These are phyloP conservation scores for Magnolia sinica DNA, from an alignment of 164 flowering plant genomes.

Conservation along the genomic window DNA sequence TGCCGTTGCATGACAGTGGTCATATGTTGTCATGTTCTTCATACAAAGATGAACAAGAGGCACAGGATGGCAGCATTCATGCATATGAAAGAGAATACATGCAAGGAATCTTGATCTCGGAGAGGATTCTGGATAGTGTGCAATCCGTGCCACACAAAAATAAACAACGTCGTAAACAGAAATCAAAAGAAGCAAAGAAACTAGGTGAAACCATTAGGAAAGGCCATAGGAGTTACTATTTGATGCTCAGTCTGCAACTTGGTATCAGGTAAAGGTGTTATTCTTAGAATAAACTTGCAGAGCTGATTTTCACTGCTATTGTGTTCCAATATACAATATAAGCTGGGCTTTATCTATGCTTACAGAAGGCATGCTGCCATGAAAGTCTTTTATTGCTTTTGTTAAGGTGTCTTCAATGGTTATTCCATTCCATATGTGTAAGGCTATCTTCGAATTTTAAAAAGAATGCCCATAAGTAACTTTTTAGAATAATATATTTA, in stretches of 20 bases:
- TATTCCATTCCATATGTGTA: not conserved
- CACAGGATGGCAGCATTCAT: constrained; percentile 23
- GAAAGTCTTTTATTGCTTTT: not conserved
- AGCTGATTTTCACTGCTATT: not conserved
- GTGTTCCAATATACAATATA: not conserved
- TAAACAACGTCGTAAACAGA: constrained; percentile 33
- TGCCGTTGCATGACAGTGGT: constrained; percentile 27
- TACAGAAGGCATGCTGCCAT: not conserved
- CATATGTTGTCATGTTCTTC: constrained; percentile 21
- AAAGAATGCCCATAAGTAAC: too few relatives aligned
- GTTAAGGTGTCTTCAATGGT: not conserved
- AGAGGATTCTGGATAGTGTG: constrained; percentile 33
- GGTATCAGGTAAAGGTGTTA: constrained; percentile 72
- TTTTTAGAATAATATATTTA: too few relatives aligned
- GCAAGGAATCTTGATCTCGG: constrained; percentile 84
- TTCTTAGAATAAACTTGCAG: not conserved
- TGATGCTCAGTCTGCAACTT: constrained; percentile 89
- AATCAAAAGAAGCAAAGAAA: constrained; percentile 35
- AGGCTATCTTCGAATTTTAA: not conserved
- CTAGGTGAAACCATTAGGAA: constrained; percentile 46
- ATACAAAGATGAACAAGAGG: constrained; percentile 34
- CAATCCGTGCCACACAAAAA: constrained; percentile 26
- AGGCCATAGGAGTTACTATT: constrained; percentile 58
- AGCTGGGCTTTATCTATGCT: not conserved
- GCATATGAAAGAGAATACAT: constrained; percentile 84